Conservation (phyloP, 2,329 filamentous ascomycete genomes). For the Ceratocystis variospora region DNA sequence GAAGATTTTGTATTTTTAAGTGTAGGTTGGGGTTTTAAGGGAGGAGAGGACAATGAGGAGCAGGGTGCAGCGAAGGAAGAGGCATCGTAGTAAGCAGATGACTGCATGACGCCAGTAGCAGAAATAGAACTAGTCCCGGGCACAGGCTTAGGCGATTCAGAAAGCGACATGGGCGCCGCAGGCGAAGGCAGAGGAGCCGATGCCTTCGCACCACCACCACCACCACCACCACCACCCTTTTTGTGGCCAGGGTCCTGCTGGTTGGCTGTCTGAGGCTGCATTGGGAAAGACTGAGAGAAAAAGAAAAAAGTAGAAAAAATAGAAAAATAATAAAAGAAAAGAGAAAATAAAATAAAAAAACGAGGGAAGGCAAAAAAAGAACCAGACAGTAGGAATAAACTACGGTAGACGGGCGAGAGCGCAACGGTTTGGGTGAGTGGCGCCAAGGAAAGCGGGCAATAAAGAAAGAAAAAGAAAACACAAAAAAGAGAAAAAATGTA, state of each 20-base stretch:
- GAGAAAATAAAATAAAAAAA: not conserved
- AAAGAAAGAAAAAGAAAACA: not conserved
- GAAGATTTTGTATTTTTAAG: not conserved
- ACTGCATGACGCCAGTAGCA: constrained; percentile 13
- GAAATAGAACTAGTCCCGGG: constrained; percentile 13
- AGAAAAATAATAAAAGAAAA: not conserved
- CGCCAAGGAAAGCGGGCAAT: not conserved
- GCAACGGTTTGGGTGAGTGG: not conserved
- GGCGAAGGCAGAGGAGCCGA: constrained; percentile 6
- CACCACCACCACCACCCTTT: constrained; percentile 1
- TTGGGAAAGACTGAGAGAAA: constrained; percentile 4
- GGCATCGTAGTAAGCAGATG: not conserved
- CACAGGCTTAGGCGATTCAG: constrained; percentile 3
- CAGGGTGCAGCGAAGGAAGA: constrained; percentile 9
- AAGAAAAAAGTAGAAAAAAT: not conserved
- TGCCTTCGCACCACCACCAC: no score
- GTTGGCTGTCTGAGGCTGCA: constrained; percentile 12
- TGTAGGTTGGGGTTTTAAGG: not conserved
- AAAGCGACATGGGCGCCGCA: not conserved
- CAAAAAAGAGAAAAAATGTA: not conserved
- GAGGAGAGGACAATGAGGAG: not conserved
- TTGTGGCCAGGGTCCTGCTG: constrained; percentile 10
- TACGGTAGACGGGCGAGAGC: no score
- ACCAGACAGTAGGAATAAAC: not conserved
- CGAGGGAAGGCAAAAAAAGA: not conserved